Percentiles rank a stretch among this genome's conserved stretches.
These are phyloP conservation scores for Meyerozyma elateridarum DNA, from an alignment of 1,139 yeast species.

Conservation along the genomic window DNA sequence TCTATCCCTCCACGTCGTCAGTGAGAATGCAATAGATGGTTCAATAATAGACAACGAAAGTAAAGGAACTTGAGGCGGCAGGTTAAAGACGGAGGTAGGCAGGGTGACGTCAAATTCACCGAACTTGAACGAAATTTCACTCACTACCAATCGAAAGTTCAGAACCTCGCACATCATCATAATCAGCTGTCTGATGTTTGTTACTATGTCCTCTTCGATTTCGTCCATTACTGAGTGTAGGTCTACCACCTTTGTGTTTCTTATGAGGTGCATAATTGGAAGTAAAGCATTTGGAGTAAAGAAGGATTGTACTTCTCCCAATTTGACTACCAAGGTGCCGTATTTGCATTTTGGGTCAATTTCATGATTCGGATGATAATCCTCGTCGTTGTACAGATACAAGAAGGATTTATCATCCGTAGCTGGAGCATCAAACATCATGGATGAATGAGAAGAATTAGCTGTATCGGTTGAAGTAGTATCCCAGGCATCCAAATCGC, in stretches of 20 bases:
- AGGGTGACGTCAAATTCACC: conserved; percentile 29
- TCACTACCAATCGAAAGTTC: conserved; percentile 50
- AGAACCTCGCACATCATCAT: conserved; percentile 32
- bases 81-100: conserved; percentile 15
- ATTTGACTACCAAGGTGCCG: conserved; percentile 50
- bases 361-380: conserved; percentile 37
- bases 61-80: conserved; percentile 18
- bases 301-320: conserved; percentile 40
- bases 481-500: conserved; percentile 15
- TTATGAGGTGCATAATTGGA: conserved; percentile 25
- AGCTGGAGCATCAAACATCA: conserved; percentile 15
- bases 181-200: conserved; percentile 33
- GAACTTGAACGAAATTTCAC: conserved; percentile 41
- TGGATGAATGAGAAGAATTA: conserved; percentile 1
- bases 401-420: conserved; percentile 19
- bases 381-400: conserved; percentile 35
- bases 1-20: conserved; percentile 6
- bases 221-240: conserved; percentile 54
- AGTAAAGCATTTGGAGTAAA: conserved; percentile 34
- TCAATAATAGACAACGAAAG: conserved; percentile 27
- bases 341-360: conserved; percentile 45
- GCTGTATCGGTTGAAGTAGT: conserved; percentile 4
- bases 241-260: conserved; percentile 31
- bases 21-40: conserved; percentile 34
- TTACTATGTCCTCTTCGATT: conserved; percentile 59